phyloP scores from a whole-genome alignment of 495 filamentous ascomycete species.

The Neurospora terricola region DNA sequence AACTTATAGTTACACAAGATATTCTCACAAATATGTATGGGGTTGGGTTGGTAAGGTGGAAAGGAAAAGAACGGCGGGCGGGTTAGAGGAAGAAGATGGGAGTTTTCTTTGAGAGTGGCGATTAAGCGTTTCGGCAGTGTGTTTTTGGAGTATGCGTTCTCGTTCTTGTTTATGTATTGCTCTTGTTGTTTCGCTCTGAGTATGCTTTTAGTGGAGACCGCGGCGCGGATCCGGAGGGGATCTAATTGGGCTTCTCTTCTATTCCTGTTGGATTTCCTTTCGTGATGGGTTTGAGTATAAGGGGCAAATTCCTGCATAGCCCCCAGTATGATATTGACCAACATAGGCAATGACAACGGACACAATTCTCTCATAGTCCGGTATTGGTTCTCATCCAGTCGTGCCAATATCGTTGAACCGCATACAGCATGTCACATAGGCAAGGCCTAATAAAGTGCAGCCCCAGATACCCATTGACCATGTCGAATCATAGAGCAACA shows the following conservation, averaged over 20 bases:
- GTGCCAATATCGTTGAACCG: neutral
- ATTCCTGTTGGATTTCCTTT: neutral
- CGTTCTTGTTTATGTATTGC: neutral
- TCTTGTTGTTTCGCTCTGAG: neutral
- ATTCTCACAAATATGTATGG: neutral
- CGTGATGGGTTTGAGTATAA: neutral
- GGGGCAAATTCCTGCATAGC: neutral
- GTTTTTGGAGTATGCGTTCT: neutral
- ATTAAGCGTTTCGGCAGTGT: neutral
- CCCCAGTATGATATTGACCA: neutral
- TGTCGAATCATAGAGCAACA: no score
- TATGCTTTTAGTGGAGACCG: neutral
- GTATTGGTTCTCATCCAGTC: neutral
- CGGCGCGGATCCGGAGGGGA: neutral
- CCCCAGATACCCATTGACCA: no score
- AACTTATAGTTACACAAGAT: neutral
- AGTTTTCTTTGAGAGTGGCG: neutral
- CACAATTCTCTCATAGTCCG: neutral
- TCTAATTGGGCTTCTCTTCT: neutral
- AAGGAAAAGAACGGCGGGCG: conserved; percentile 1
- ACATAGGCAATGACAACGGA: neutral
- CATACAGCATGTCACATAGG: neutral
- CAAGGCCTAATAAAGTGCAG: no score
- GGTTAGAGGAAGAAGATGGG: neutral
- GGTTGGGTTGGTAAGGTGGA: neutral